Evolutionary conservation across 192 early-diverging fungal species (phyloP).

Genomic region (Coemansia sp.): DNA sequence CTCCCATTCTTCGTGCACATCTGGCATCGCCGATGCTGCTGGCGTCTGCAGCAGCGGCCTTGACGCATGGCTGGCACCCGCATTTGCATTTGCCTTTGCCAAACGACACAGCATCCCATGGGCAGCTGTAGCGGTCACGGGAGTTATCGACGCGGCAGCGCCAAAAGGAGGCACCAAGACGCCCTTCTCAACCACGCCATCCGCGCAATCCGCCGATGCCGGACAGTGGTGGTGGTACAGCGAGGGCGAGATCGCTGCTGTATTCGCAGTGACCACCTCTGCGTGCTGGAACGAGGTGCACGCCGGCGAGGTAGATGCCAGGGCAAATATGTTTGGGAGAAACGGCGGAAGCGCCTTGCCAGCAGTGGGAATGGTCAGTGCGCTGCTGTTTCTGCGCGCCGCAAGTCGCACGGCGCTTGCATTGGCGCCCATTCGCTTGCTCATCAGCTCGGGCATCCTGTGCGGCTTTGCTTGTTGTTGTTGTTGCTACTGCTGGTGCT

Average conservation of each 20-base stretch:
- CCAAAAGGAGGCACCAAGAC: background rate
- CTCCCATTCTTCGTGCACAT: background rate
- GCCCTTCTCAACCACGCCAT: background rate
- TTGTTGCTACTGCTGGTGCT: background rate
- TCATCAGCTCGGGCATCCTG: background rate
- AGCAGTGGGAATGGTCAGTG: constrained; percentile 1
- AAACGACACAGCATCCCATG: constrained; percentile 48
- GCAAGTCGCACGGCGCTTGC: background rate
- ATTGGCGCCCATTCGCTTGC: background rate
- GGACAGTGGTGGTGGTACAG: background rate
- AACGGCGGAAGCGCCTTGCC: constrained; percentile 5
- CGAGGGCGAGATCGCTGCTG: background rate
- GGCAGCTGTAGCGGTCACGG: constrained; percentile 20
- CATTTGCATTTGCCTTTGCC: constrained; percentile 15
- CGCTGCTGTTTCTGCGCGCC: background rate
- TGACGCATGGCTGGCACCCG: background rate
- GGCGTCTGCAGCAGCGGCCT: background rate
- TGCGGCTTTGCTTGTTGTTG: background rate
- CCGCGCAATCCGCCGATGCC: background rate
- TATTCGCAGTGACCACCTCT: background rate
- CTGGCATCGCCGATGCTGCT: background rate
- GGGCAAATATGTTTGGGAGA: background rate
- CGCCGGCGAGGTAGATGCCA: background rate
- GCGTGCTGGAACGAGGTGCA: constrained; percentile 5
- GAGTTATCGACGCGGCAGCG: constrained; percentile 12